These are phyloP conservation scores for Populus hybrid DNA, from an alignment of 441 rosid species.

Conservation along the genomic window DNA sequence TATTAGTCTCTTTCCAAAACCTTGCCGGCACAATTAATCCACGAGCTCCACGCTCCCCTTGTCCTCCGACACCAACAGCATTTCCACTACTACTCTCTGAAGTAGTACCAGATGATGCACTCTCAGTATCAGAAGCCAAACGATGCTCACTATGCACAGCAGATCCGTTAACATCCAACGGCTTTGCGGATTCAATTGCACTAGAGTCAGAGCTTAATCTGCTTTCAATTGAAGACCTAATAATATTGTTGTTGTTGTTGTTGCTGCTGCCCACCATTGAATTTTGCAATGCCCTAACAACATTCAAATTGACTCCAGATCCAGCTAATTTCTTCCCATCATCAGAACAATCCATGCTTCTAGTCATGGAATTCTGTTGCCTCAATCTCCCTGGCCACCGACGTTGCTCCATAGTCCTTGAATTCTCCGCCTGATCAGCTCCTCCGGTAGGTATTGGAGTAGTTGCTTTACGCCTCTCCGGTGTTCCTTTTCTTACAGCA, in stretches of 20 bases:
- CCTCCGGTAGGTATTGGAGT: conserved; percentile 33
- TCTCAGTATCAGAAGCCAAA: conserved; percentile 66
- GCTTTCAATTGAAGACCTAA: conserved; percentile 44
- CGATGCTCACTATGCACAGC: conserved; percentile 30
- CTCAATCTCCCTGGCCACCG: conserved; percentile 80
- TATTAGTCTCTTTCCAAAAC: conserved; percentile 54
- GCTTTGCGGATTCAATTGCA: conserved; percentile 27
- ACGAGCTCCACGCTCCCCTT: conserved; percentile 29
- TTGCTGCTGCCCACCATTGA: conserved; percentile 36
- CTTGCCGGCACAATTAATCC: conserved; percentile 51
- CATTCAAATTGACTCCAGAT: conserved; percentile 41
- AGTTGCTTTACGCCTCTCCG: conserved; percentile 59
- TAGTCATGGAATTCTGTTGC: conserved; percentile 43
- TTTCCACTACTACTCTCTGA: conserved; percentile 37
- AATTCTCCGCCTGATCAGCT: conserved; percentile 54
- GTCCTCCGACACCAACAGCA: conserved; percentile 25
- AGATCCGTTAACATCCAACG: conserved; percentile 23
- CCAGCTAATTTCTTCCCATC: conserved; percentile 44
- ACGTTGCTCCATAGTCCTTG: conserved; percentile 53
- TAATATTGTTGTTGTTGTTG: neutral
- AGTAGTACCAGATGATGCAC: conserved; percentile 71
- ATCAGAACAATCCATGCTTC: conserved; percentile 59
- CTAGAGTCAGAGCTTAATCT: conserved; percentile 46
- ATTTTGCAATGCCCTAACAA: conserved; percentile 53
- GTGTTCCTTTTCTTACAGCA: conserved; percentile 56